Evolutionary conservation across 805 yeast genomes (phyloP).

Genomic region (Wickerhamomyces sydowiorum): DNA sequence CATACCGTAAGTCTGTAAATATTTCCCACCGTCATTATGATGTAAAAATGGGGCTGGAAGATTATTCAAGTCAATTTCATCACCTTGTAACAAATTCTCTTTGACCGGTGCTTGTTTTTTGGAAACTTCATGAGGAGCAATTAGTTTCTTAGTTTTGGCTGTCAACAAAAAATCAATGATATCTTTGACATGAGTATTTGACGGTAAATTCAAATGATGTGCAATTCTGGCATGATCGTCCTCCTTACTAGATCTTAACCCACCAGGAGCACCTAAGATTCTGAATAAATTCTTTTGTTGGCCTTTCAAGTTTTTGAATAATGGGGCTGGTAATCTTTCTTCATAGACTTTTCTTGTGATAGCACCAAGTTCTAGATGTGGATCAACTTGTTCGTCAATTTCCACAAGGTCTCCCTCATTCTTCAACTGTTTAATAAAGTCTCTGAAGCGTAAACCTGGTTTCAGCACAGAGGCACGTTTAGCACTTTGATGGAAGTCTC

Average conservation of each 20-base stretch:
- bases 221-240: conserved; percentile 24
- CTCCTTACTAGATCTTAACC: conserved; percentile 10
- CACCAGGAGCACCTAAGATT: conserved; percentile 22
- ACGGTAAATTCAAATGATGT: conserved; percentile 18
- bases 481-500: neutral
- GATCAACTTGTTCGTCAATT: conserved; percentile 20
- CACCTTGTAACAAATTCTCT: conserved; percentile 14
- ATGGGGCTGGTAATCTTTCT: conserved; percentile 19
- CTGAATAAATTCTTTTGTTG: conserved; percentile 12
- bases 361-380: conserved; percentile 24
- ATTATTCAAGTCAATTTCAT: conserved; percentile 14
- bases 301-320: conserved; percentile 17
- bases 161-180: conserved; percentile 18
- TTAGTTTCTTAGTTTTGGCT: conserved; percentile 10
- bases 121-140: conserved; percentile 13
- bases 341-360: conserved; percentile 23
- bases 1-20: conserved; percentile 26
- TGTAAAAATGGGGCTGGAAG: conserved; percentile 22
- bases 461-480: conserved; percentile 4
- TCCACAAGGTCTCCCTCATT: conserved; percentile 21
- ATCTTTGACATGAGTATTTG: conserved; percentile 18
- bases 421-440: conserved; percentile 19
- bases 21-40: conserved; percentile 22
- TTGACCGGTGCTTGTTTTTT: conserved; percentile 17
- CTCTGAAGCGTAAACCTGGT: conserved; percentile 22